A percentile compares a stretch with the other conserved stretches of the same genome.
Evolutionary conservation across 2,329 filamentous ascomycete species (phyloP).

Genomic region (Calonectria pteridis): DNA sequence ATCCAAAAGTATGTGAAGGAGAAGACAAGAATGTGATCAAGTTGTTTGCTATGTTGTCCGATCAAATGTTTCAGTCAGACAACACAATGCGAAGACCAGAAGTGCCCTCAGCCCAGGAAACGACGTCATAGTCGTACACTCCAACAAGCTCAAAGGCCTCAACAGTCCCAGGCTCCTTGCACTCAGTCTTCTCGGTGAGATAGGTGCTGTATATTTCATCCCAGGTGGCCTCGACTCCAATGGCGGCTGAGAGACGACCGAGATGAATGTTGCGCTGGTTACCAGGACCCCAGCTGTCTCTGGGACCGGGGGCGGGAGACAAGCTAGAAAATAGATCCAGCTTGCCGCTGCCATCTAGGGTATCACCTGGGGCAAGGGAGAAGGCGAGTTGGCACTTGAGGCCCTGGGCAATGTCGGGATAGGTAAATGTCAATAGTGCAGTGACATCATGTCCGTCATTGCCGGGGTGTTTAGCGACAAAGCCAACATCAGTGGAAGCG

Average conservation of each 20-base stretch:
- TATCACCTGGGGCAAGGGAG: background rate
- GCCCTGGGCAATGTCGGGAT: background rate
- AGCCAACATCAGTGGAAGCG: background rate
- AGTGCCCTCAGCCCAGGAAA: background rate
- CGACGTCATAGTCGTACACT: background rate
- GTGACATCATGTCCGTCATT: background rate
- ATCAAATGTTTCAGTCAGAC: background rate
- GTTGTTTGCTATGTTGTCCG: background rate
- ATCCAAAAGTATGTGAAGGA: background rate
- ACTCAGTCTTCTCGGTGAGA: background rate
- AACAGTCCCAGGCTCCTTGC: background rate
- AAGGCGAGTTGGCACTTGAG: background rate
- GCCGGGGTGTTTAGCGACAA: background rate
- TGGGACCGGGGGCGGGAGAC: background rate
- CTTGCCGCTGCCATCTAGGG: background rate
- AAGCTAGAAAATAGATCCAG: background rate
- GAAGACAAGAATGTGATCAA: background rate
- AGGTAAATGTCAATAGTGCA: background rate
- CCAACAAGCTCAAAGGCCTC: conserved; percentile 1
- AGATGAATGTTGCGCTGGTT: conserved; percentile 5
- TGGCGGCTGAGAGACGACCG: background rate
- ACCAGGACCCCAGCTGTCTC: background rate
- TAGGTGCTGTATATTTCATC: background rate
- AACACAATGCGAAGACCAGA: background rate
- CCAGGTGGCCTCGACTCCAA: background rate